Evolutionary conservation across 768 basidiomycete genomes (phyloP).

Genomic region (Tylopilus balloui): DNA sequence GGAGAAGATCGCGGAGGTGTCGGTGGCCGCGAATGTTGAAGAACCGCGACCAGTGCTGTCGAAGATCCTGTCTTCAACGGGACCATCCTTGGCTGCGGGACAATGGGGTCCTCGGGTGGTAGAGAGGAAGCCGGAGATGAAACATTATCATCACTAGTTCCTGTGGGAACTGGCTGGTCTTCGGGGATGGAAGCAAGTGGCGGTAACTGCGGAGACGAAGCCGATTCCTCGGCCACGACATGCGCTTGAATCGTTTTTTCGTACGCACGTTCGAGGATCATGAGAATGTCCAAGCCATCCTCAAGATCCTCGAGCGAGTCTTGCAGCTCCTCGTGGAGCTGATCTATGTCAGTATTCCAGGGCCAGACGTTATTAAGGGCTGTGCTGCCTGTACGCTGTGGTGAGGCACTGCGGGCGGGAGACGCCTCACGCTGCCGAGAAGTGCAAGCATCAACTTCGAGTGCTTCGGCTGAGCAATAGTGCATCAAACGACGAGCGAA

Average conservation of each 20-base stretch:
- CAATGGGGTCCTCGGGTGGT: slow-evolving; percentile 15
- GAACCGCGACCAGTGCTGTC: slow-evolving; percentile 62
- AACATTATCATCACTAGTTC: not conserved
- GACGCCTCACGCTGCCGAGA: slow-evolving; percentile 27
- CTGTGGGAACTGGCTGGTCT: slow-evolving; percentile 7
- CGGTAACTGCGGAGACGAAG: slow-evolving; percentile 6
- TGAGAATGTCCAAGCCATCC: slow-evolving; percentile 66
- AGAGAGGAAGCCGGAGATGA: not conserved
- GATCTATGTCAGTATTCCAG: slow-evolving; percentile 33
- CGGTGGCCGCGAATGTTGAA: slow-evolving; percentile 40
- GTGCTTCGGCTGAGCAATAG: slow-evolving; percentile 61
- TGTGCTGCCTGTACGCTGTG: slow-evolving; percentile 35
- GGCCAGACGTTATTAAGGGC: slow-evolving; percentile 28
- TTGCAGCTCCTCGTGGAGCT: slow-evolving; percentile 41
- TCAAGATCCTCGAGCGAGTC: slow-evolving; percentile 56
- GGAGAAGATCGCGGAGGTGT: slow-evolving; percentile 15
- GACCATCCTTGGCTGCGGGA: slow-evolving; percentile 19
- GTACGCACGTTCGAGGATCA: slow-evolving; percentile 67
- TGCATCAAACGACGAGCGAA: slow-evolving; percentile 85
- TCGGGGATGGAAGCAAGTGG: slow-evolving; percentile 24
- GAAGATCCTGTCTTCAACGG: slow-evolving; percentile 60
- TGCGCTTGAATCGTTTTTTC: slow-evolving; percentile 62
- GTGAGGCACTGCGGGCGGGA: slow-evolving; percentile 41
- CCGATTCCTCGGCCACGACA: slow-evolving; percentile 34
- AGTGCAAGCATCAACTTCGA: slow-evolving; percentile 9